A percentile compares a stretch with the other conserved stretches of the same genome.
Evolutionary conservation across 176 grass and related monocot genomes (phyloP).

Genomic region (Guadua angustifolia): DNA sequence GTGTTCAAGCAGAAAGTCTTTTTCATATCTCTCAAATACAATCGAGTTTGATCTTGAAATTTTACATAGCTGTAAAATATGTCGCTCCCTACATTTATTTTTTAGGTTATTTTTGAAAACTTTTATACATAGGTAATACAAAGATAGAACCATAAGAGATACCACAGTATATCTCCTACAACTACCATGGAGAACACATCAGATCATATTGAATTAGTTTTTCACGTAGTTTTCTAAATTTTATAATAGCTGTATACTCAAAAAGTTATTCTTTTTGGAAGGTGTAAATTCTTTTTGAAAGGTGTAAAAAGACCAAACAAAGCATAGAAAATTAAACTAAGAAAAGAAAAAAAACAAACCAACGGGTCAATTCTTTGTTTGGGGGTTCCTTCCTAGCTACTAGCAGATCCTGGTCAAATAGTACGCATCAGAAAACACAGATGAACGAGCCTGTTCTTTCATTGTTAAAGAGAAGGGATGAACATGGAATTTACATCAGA

Average conservation of each 20-base stretch:
- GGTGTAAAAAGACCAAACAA: neutral
- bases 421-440: neutral
- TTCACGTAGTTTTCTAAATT: neutral
- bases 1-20: too few species aligned
- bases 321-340: neutral
- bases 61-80: too few species aligned
- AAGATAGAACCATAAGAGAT: too few species aligned
- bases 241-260: neutral
- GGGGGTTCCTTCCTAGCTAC: constrained; percentile 2
- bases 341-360: too few species aligned
- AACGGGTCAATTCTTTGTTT: neutral
- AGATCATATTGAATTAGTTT: neutral
- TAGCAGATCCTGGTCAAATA: neutral
- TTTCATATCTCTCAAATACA: too few species aligned
- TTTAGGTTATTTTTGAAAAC: too few species aligned
- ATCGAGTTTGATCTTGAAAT: too few species aligned
- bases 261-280: neutral
- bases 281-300: neutral
- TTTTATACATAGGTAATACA: too few species aligned
- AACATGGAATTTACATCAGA: constrained; percentile 48
- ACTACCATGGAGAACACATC: constrained; percentile 2
- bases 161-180: neutral
- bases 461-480: constrained; percentile 28
- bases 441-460: constrained; percentile 25
- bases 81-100: too few species aligned